Evolutionary conservation across 1,284 basidiomycete species (phyloP).

Genomic region (Marasmius fiardii): DNA sequence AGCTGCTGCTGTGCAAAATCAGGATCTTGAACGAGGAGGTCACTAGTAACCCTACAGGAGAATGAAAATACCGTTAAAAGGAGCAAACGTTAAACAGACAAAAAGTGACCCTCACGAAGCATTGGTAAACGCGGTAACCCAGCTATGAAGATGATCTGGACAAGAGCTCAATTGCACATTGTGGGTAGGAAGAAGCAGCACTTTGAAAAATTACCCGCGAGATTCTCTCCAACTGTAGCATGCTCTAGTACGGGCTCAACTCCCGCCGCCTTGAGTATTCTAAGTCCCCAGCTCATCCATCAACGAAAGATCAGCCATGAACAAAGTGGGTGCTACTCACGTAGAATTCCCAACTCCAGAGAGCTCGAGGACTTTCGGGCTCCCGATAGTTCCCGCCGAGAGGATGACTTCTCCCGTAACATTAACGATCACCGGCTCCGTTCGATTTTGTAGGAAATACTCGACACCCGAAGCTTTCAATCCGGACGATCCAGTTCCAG

Average conservation of each 20-base stretch:
- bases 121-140: constrained; percentile 8
- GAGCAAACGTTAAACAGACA: neutral
- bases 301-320: neutral
- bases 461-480: constrained; percentile 18
- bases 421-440: neutral
- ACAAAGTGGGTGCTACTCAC: constrained; percentile 16
- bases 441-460: constrained; percentile 12
- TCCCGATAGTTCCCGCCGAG: constrained; percentile 26
- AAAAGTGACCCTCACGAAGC: neutral
- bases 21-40: neutral
- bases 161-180: too few relatives aligned
- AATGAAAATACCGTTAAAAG: neutral
- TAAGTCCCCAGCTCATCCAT: neutral
- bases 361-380: constrained; percentile 26
- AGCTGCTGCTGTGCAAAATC: constrained; percentile 2
- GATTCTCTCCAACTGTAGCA: constrained; percentile 27
- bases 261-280: constrained; percentile 21
- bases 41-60: constrained; percentile 6
- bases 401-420: constrained; percentile 23
- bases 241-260: constrained; percentile 19
- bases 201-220: constrained; percentile 18
- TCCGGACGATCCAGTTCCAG: neutral
- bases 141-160: constrained; percentile 9
- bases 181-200: neutral
- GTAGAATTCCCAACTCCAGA: constrained; percentile 29